Conservation (phyloP, 2,329 filamentous ascomycete genomes). For the Colletotrichum echinochloae region DNA sequence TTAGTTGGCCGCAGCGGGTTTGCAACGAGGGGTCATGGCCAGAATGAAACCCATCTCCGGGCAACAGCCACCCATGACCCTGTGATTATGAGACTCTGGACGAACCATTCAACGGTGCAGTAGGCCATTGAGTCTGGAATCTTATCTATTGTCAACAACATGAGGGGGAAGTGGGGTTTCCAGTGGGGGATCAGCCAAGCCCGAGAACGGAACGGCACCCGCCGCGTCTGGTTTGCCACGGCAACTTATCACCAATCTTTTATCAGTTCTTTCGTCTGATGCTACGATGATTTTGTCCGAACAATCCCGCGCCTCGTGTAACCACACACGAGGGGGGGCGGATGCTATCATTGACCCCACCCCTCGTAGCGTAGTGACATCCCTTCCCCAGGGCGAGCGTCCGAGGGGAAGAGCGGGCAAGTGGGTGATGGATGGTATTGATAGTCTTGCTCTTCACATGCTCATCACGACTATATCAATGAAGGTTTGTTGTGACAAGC, state of each 20-base stretch:
- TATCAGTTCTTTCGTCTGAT: conserved; percentile 2
- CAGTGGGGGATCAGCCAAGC: neutral
- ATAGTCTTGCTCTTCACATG: neutral
- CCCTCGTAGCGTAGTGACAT: neutral
- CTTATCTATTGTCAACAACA: conserved; percentile 7
- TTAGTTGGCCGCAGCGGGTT: neutral
- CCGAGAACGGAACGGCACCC: conserved; percentile 21
- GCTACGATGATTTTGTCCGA: neutral
- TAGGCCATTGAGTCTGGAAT: no score
- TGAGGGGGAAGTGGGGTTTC: conserved; percentile 34
- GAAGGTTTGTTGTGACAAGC: neutral
- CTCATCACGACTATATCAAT: neutral
- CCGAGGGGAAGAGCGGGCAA: neutral
- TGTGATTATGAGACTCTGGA: neutral
- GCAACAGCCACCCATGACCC: neutral
- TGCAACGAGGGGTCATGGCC: neutral
- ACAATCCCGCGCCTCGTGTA: neutral
- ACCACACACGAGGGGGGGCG: no score
- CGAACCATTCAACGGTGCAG: neutral
- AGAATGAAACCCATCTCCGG: neutral
- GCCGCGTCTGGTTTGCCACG: neutral
- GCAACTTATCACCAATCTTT: neutral
- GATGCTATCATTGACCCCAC: conserved; percentile 31
- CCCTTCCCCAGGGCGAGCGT: neutral
- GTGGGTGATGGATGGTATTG: neutral